Conservation (phyloP, 2,329 filamentous ascomycete genomes). For the Fonsecaea multimorphosa region DNA sequence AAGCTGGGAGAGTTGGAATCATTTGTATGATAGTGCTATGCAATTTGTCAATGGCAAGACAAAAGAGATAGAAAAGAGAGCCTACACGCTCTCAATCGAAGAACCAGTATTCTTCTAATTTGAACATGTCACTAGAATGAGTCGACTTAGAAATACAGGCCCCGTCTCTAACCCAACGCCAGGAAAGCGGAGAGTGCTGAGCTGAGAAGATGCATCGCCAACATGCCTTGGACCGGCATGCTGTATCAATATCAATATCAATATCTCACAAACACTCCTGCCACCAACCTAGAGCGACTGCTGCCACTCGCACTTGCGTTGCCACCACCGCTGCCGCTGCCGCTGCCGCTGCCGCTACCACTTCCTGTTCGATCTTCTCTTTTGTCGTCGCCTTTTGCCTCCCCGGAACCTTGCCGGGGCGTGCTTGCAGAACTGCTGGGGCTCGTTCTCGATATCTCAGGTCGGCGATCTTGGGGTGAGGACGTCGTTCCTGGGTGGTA, state of each 20-base stretch:
- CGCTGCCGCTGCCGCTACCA: slow-evolving; percentile 4
- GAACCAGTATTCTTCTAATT: not conserved
- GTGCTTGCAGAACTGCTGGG: slow-evolving; percentile 16
- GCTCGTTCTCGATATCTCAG: slow-evolving; percentile 11
- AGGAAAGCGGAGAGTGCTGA: not conserved
- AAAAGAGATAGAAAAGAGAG: not conserved
- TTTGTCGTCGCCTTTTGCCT: slow-evolving; percentile 18
- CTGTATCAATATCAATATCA: slow-evolving; percentile 7
- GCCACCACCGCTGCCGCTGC: not conserved
- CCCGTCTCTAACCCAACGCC: too few relatives aligned
- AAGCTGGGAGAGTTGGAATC: not conserved
- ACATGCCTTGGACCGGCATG: not conserved
- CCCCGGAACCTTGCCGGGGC: slow-evolving; percentile 21
- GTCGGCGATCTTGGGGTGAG: slow-evolving; percentile 7
- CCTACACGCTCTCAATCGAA: not conserved
- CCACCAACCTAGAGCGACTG: slow-evolving; percentile 26
- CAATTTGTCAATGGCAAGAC: not conserved
- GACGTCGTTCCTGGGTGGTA: slow-evolving; percentile 16
- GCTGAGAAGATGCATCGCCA: not conserved
- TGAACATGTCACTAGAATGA: not conserved
- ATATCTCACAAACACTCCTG: slow-evolving; percentile 35
- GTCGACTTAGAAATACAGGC: not conserved
- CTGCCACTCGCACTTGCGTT: slow-evolving; percentile 12
- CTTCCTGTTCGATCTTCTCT: slow-evolving; percentile 7
- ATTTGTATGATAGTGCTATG: not conserved